These are phyloP conservation scores for Durotheca rogersii DNA, from an alignment of 495 filamentous ascomycete species.

Conservation along the genomic window DNA sequence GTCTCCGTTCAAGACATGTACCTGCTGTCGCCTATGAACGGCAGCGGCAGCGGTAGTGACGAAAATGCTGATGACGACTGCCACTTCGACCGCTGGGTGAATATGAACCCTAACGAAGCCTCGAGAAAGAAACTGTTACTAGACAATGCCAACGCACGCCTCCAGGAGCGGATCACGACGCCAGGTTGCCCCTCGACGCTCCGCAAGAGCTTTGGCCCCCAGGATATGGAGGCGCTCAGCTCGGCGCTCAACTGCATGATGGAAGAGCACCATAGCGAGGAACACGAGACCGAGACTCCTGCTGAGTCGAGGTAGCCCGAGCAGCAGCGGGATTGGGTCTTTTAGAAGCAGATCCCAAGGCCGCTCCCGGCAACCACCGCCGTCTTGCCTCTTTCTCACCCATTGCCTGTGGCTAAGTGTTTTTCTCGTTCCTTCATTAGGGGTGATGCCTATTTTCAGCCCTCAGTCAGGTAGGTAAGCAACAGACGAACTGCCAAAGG, in stretches of 20 bases:
- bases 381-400: too few species aligned
- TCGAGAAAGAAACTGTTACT: not conserved
- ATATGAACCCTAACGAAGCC: not conserved
- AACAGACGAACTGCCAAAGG: too few species aligned
- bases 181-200: slow-evolving; percentile 2
- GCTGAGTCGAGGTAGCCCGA: not conserved
- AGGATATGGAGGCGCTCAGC: slow-evolving; percentile 6
- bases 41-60: not conserved
- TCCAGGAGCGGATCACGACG: not conserved
- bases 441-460: too few species aligned
- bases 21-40: not conserved
- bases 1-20: not conserved
- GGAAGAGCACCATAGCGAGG: not conserved
- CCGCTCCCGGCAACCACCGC: too few species aligned
- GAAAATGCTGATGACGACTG: not conserved
- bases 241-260: not conserved
- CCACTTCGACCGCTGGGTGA: slow-evolving; percentile 8
- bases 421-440: too few species aligned
- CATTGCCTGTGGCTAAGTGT: too few species aligned
- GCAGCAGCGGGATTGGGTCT: not conserved
- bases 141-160: slow-evolving; percentile 3
- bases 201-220: slow-evolving; percentile 6
- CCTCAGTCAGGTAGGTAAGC: too few species aligned
- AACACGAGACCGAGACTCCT: not conserved
- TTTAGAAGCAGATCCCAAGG: too few species aligned